Evolutionary conservation across 179 eudicot genomes (phyloP).

Genomic region (Drosera spatulata): DNA sequence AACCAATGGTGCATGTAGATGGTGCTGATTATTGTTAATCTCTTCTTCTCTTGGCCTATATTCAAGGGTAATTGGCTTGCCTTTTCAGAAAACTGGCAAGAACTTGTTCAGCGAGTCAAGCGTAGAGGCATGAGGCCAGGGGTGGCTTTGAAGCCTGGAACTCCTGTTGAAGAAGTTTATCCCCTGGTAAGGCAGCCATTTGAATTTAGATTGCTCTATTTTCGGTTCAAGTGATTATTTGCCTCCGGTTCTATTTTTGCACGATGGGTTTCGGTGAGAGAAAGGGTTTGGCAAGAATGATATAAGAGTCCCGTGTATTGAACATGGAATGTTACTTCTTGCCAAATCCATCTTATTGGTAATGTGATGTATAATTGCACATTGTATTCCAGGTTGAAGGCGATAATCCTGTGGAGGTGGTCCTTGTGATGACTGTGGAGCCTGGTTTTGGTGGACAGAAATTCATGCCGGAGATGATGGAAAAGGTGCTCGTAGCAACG

Average conservation of each 20-base stretch:
- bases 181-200: conserved; percentile 45
- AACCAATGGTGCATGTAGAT: conserved; percentile 4
- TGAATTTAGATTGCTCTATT: too few species aligned
- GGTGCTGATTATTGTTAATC: neutral
- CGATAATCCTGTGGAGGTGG: conserved; percentile 82
- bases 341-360: too few species aligned
- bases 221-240: too few species aligned
- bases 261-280: too few species aligned
- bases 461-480: conserved; percentile 96
- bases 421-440: conserved; percentile 95
- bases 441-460: conserved; percentile 99
- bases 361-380: too few species aligned
- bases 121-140: conserved; percentile 85
- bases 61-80: conserved; percentile 1
- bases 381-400: conserved; percentile 45
- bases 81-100: conserved; percentile 80
- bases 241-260: too few species aligned
- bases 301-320: too few species aligned
- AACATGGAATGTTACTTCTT: too few species aligned
- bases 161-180: conserved; percentile 84
- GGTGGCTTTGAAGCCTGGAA: conserved; percentile 84
- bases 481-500: conserved; percentile 43
- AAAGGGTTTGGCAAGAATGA: too few species aligned
- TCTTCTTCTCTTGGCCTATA: neutral
- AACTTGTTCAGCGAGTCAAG: conserved; percentile 59